These are phyloP conservation scores for Aspergillus niger DNA, from an alignment of 2,329 filamentous ascomycete genomes.

Conservation along the genomic window DNA sequence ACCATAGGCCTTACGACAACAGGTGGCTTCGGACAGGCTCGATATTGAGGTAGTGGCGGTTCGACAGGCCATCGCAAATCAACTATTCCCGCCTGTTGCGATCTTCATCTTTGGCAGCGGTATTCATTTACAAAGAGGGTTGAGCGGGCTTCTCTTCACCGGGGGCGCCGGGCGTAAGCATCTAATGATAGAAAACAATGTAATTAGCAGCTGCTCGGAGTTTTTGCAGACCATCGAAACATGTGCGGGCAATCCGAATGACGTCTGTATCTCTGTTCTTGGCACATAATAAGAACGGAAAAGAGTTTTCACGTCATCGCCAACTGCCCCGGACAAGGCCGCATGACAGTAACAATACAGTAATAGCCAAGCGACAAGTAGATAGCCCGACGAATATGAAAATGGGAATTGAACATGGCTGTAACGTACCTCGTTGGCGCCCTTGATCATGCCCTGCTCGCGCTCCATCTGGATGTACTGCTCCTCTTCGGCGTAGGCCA, in stretches of 20 bases:
- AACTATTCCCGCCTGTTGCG: conserved; percentile 22
- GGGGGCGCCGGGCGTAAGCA: conserved; percentile 45
- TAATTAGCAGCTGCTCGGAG: conserved; percentile 19
- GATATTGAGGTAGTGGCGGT: conserved; percentile 6
- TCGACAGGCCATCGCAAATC: conserved; percentile 11
- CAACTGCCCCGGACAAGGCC: not conserved
- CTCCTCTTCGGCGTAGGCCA: conserved; percentile 94
- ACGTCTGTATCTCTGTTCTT: conserved; percentile 4
- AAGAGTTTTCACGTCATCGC: conserved; percentile 12
- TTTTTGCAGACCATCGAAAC: not conserved
- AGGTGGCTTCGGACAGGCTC: conserved; percentile 11
- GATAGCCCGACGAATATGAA: not conserved
- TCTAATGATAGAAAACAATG: conserved; percentile 28
- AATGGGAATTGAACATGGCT: not conserved
- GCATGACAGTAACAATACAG: not conserved
- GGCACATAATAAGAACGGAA: conserved; percentile 12
- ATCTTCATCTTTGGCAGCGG: conserved; percentile 22
- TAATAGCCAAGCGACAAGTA: not conserved
- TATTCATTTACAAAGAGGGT: conserved; percentile 41
- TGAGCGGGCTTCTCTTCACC: conserved; percentile 34
- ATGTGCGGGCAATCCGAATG: not conserved
- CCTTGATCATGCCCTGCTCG: conserved; percentile 94
- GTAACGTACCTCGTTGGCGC: conserved; percentile 71
- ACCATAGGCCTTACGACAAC: conserved; percentile 9
- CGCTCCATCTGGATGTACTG: conserved; percentile 97